Percentiles rank a stretch among this genome's conserved stretches.
Conservation (phyloP, 1,284 basidiomycete species). For the Malassezia sp. region DNA sequence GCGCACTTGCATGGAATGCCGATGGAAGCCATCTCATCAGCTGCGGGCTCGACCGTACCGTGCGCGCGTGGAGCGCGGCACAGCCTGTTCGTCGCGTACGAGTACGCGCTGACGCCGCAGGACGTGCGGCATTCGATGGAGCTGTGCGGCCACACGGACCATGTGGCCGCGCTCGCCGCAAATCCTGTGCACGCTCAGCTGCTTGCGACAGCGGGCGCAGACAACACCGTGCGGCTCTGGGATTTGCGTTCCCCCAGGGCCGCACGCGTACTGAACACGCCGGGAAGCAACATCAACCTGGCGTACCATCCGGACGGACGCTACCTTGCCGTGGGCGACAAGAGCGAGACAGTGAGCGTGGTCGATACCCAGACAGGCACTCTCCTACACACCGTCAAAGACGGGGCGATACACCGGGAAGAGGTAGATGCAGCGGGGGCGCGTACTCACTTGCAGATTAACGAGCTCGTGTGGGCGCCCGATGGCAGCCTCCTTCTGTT, state of each 20-base stretch:
- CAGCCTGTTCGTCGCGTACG: slow-evolving; percentile 27
- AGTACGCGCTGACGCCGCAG: not conserved
- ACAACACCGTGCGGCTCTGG: slow-evolving; percentile 38
- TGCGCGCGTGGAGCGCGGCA: slow-evolving; percentile 37
- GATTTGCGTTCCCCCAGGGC: slow-evolving; percentile 19
- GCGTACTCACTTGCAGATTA: slow-evolving; percentile 29
- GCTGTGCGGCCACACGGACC: slow-evolving; percentile 31
- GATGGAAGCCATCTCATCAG: slow-evolving; percentile 34
- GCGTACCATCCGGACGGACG: slow-evolving; percentile 29
- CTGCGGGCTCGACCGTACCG: slow-evolving; percentile 22
- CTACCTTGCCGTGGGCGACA: slow-evolving; percentile 34
- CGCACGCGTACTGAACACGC: slow-evolving; percentile 12
- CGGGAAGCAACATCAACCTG: slow-evolving; percentile 36
- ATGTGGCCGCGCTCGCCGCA: slow-evolving; percentile 35
- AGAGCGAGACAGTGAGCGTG: slow-evolving; percentile 32
- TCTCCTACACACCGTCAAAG: slow-evolving; percentile 21
- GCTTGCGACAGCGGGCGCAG: slow-evolving; percentile 28
- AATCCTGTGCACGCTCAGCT: slow-evolving; percentile 31
- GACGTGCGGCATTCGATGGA: slow-evolving; percentile 34
- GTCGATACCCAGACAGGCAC: slow-evolving; percentile 19
- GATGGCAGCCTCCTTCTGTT: slow-evolving; percentile 31
- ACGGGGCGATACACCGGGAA: slow-evolving; percentile 6
- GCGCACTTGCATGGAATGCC: slow-evolving; percentile 32
- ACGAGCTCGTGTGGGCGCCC: slow-evolving; percentile 32
- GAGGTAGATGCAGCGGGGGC: slow-evolving; percentile 1